A percentile compares a stretch with the other conserved stretches of the same genome.
phyloP scores from a whole-genome alignment of 352 stramenopile genomes.

The Globisporangium cederbergense region DNA sequence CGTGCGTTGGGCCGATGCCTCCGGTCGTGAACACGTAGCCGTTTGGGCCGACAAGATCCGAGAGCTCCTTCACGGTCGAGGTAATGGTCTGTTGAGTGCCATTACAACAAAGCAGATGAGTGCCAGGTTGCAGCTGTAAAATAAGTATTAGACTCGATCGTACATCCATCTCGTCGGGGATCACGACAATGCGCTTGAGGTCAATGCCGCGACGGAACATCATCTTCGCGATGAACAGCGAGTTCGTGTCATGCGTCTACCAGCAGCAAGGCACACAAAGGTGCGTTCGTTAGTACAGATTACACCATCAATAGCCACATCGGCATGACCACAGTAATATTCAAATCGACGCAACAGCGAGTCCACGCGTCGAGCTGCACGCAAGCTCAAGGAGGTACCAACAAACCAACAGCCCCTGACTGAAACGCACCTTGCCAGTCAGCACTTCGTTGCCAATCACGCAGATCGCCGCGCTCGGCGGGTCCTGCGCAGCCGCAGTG shows the following conservation, averaged over 20 bases:
- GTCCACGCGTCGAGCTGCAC: background rate
- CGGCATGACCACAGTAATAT: background rate
- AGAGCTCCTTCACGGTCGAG: slow-evolving; percentile 70
- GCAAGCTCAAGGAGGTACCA: background rate
- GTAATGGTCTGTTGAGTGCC: slow-evolving; percentile 46
- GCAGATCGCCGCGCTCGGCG: slow-evolving; percentile 65
- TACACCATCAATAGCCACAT: background rate
- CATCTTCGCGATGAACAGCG: slow-evolving; percentile 75
- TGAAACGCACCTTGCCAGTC: slow-evolving; percentile 58
- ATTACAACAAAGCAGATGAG: background rate
- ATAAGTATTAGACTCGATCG: background rate
- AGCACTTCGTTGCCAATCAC: slow-evolving; percentile 86
- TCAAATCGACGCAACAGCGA: background rate
- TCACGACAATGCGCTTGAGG: slow-evolving; percentile 71
- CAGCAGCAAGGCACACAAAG: background rate
- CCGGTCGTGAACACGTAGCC: slow-evolving; percentile 86
- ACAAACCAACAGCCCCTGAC: background rate
- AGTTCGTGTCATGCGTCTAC: slow-evolving; percentile 86
- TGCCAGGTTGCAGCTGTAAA: background rate
- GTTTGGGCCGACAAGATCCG: slow-evolving; percentile 60
- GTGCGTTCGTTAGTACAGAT: background rate
- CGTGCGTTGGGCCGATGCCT: slow-evolving; percentile 81
- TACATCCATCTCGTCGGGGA: slow-evolving; percentile 77
- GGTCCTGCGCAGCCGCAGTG: slow-evolving; percentile 5
- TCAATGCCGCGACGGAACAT: slow-evolving; percentile 80